Conservation (phyloP, 2,329 filamentous ascomycete species). For the Emericellopsis atlantica region DNA sequence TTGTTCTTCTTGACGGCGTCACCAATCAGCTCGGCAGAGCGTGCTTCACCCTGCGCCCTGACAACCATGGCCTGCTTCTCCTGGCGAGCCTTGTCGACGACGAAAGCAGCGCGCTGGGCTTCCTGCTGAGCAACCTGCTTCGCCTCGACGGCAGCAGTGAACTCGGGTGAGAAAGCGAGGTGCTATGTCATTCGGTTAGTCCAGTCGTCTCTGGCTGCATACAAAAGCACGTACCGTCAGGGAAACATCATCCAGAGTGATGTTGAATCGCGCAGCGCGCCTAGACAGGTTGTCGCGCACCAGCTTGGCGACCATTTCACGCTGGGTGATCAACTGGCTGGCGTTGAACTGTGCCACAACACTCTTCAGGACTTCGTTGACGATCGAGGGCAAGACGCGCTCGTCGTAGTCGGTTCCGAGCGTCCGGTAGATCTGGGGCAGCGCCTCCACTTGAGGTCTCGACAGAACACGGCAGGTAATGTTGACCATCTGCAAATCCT, state of each 20-base stretch:
- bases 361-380: constrained; percentile 97
- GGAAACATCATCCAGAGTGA: constrained; percentile 92
- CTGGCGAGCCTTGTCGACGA: constrained; percentile 97
- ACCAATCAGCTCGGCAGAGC: constrained; percentile 93
- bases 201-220: neutral
- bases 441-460: constrained; percentile 70
- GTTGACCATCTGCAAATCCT: constrained; percentile 99
- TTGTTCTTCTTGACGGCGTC: constrained; percentile 99
- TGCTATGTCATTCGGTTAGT: constrained; percentile 30
- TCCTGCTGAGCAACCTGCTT: constrained; percentile 79
- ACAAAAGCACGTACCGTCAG: constrained; percentile 57
- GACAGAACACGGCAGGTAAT: constrained; percentile 99
- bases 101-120: constrained; percentile 89
- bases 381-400: constrained; percentile 89
- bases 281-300: constrained; percentile 88
- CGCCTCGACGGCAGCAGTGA: constrained; percentile 60
- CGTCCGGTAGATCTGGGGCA: constrained; percentile 95
- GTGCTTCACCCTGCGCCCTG: constrained; percentile 95
- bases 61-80: constrained; percentile 99
- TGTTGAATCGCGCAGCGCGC: constrained; percentile 92
- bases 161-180: constrained; percentile 61
- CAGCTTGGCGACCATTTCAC: constrained; percentile 86
- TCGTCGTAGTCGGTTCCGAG: constrained; percentile 95
- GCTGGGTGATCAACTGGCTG: constrained; percentile 94
- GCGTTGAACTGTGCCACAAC: constrained; percentile 99